phyloP scores from a whole-genome alignment of 441 rosid genomes.

The Flueggea neowawraea region DNA sequence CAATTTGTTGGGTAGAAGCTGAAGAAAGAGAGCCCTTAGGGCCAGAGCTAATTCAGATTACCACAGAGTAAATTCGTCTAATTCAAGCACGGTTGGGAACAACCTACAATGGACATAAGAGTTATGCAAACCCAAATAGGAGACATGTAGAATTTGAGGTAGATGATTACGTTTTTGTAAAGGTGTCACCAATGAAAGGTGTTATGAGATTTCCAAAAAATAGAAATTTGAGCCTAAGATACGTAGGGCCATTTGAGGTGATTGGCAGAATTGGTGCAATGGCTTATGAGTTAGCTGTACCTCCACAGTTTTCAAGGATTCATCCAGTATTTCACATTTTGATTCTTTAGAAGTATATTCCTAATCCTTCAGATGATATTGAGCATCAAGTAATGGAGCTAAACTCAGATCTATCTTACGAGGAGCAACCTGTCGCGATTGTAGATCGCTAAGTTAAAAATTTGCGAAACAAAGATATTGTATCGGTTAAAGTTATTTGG shows the following conservation, averaged over 20 bases:
- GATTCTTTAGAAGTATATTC: too few relatives aligned
- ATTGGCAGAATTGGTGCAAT: background rate
- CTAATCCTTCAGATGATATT: background rate
- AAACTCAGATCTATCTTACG: background rate
- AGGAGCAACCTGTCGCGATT: background rate
- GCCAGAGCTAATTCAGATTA: background rate
- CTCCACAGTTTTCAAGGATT: background rate
- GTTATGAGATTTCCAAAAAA: background rate
- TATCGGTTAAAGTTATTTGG: background rate
- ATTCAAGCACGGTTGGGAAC: background rate
- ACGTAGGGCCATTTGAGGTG: background rate
- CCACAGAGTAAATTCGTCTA: background rate
- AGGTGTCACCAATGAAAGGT: background rate
- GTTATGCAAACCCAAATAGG: background rate
- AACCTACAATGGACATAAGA: background rate
- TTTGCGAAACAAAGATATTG: background rate
- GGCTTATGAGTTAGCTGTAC: background rate
- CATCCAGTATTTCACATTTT: background rate
- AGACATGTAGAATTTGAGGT: background rate
- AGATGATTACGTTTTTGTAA: background rate
- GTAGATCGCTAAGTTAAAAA: background rate
- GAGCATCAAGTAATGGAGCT: background rate
- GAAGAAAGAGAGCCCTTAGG: background rate
- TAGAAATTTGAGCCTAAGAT: background rate
- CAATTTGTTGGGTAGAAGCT: background rate